Base-by-base conservation (phyloP, 2,329 filamentous ascomycete species). In the Aspergillus costaricaensis region DNA sequence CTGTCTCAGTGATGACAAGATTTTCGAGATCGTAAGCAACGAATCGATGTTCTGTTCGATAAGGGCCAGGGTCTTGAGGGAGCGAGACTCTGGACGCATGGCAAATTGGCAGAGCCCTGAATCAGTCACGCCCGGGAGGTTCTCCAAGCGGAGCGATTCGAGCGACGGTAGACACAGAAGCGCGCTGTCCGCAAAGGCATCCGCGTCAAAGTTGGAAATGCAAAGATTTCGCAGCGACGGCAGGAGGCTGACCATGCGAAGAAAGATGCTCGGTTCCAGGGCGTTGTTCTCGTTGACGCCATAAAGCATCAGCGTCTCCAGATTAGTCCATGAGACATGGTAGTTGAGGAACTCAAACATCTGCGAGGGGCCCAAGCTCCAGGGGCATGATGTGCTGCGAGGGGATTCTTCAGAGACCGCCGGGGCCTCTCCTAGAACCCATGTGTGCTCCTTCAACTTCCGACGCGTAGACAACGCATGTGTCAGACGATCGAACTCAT, bases 171-270 rank as follows among this genome's bases (percentile, higher is more conserved):
- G 71, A 32, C 83, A 79, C 27, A 83, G 76, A 36, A 88, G 71
- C 2, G 83, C 82, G 44, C 79, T 75, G 66, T 86, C 82, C 17
- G 83, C 80, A 64, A 87, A 87, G 49, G 85, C 82, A 38, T 81
- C 75, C 14, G 78, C 75, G 59, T 82, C 76, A 41, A 87, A 81
- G 44, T 79, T 80, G n/a, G 83, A 82, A 27, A 87, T 73, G 52
- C 81, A 82, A 8, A 87, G 77, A 66, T 86, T 77, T 41, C 79
- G 78, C 44, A 88, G 70, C 0, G 77, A 76, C 0, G 83, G 83
- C n/a, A 86, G 72, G 23, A 81, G 77, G 55, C 81, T 79, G 38
- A 86, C 75, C 49, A 84, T 80, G 23, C 82, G 80, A 36, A 85
- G 74, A 54, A 87, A 82, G 30, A 84, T 74, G 43, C 84, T 83